These are phyloP conservation scores for Trichoderma aggressivum DNA, from an alignment of 2,329 filamentous ascomycete species.

Conservation along the genomic window DNA sequence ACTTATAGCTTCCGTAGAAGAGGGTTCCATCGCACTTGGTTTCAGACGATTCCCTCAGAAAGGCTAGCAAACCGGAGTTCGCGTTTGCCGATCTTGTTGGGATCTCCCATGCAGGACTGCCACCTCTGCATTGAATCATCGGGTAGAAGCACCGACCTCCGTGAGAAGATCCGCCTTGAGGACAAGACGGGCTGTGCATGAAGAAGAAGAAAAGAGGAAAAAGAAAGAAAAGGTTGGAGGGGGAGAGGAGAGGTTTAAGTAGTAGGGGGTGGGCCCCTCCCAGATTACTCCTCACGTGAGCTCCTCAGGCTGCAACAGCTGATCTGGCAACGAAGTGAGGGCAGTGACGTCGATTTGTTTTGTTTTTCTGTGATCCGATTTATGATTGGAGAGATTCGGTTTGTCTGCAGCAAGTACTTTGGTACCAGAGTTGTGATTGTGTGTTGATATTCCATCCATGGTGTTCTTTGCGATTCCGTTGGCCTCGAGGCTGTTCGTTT, in stretches of 20 bases:
- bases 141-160: constrained; percentile 1
- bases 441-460: neutral
- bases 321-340: neutral
- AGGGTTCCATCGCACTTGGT: neutral
- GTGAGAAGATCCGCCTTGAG: neutral
- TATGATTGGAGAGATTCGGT: constrained; percentile 1
- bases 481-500: neutral
- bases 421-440: neutral
- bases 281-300: constrained; percentile 16
- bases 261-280: constrained; percentile 4
- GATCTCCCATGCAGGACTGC: neutral
- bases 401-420: neutral
- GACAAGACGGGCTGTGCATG: neutral
- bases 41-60: neutral
- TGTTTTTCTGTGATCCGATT: neutral
- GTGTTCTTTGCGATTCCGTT: neutral
- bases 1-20: neutral
- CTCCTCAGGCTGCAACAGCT: constrained; percentile 9
- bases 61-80: neutral
- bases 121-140: neutral
- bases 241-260: constrained; percentile 19
- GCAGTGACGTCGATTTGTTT: constrained; percentile 1
- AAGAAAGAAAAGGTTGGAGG: neutral
- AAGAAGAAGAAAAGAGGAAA: constrained; percentile 3
- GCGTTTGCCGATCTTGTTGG: neutral